phyloP scores from a whole-genome alignment of 176 grass and related monocot genomes.

The Chrysopogon serrulatus region DNA sequence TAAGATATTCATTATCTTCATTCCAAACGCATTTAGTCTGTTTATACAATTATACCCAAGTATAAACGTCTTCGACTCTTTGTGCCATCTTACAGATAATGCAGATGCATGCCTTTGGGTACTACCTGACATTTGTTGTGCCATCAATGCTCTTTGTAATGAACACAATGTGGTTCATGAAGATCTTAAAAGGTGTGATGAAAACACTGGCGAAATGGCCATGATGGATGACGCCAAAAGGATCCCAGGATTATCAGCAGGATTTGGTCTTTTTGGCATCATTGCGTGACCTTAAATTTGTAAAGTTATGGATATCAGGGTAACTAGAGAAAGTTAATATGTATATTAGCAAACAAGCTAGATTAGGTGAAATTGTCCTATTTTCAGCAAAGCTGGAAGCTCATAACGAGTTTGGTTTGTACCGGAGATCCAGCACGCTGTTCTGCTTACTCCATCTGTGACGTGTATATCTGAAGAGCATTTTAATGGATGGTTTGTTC shows the following conservation, averaged over 20 bases:
- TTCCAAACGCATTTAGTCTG: background rate
- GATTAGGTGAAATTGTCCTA: conserved; percentile 12
- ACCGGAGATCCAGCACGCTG: conserved; percentile 24
- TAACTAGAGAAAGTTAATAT: conserved; percentile 39
- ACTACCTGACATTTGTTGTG: conserved; percentile 50
- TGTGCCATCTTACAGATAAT: conserved; percentile 43
- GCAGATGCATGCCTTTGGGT: conserved; percentile 79
- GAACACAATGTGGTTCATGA: conserved; percentile 89
- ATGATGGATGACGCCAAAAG: conserved; percentile 20
- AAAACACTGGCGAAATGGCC: conserved; percentile 72
- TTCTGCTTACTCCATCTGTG: background rate
- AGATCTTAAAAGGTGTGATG: conserved; percentile 85
- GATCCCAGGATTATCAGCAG: background rate
- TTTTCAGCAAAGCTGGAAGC: conserved; percentile 33
- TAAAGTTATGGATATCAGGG: conserved; percentile 40
- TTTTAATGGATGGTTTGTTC: conserved; percentile 13
- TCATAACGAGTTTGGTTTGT: conserved; percentile 17
- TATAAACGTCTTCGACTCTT: background rate
- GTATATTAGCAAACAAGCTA: conserved; percentile 49
- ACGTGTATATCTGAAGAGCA: conserved; percentile 31
- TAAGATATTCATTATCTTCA: conserved; percentile 12
- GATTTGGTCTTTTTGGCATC: background rate
- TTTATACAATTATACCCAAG: conserved; percentile 11
- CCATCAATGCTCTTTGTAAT: conserved; percentile 72
- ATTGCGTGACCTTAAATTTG: conserved; percentile 15